Conservation (phyloP, 2,329 filamentous ascomycete species). For the Pseudocercospora cruenta region DNA sequence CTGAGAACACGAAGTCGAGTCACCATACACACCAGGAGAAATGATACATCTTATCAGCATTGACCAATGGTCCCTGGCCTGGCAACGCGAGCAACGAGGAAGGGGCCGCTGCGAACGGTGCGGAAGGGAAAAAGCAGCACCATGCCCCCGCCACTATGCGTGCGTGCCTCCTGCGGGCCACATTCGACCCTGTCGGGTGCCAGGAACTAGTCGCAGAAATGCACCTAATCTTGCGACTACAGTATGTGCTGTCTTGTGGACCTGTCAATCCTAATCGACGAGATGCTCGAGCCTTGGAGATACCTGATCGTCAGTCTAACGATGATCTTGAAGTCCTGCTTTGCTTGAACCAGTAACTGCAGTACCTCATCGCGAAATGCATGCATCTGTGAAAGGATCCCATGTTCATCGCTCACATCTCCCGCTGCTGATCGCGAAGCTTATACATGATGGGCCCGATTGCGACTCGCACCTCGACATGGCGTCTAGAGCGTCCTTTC, state of each 20-base stretch:
- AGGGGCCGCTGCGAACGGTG: too few relatives aligned
- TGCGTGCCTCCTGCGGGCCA: neutral
- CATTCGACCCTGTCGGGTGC: neutral
- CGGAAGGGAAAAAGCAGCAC: too few relatives aligned
- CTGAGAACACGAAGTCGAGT: neutral
- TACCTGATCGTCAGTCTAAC: neutral
- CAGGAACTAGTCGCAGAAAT: neutral
- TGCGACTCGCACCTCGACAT: neutral
- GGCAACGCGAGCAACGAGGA: neutral
- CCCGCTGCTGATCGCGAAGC: neutral
- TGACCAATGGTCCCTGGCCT: neutral
- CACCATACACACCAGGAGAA: neutral
- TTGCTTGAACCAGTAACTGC: neutral
- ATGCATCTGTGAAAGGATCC: neutral
- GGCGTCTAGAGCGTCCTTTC: neutral
- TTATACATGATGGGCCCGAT: neutral
- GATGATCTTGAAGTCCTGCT: neutral
- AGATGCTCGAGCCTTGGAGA: neutral
- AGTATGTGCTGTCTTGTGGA: constrained; percentile 1
- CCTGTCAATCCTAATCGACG: neutral
- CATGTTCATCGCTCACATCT: neutral
- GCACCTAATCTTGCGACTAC: neutral
- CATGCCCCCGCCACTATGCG: neutral
- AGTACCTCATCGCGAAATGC: neutral
- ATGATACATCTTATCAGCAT: neutral